Conservation (phyloP, 164 flowering plant species). For the Annona squamosa region DNA sequence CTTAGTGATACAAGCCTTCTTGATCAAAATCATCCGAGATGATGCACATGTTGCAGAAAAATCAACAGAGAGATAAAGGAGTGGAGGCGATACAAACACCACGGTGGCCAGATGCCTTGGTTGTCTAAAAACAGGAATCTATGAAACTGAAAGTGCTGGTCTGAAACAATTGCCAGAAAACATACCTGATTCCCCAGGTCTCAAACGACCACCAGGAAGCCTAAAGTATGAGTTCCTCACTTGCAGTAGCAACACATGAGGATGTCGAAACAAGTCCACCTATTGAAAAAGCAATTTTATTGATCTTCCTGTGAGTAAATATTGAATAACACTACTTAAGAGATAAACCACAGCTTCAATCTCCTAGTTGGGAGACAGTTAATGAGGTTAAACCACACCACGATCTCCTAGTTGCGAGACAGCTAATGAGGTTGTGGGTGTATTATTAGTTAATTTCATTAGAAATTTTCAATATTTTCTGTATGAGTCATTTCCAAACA, state of each 20-base stretch:
- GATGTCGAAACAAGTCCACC: slow-evolving; percentile 79
- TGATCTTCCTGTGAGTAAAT: not conserved
- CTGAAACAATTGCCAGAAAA: not conserved
- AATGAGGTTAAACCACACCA: too few species aligned
- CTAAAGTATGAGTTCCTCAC: slow-evolving; percentile 52
- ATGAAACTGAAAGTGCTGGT: not conserved
- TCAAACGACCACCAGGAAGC: slow-evolving; percentile 81
- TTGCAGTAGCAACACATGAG: slow-evolving; percentile 71
- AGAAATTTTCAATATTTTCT: too few species aligned
- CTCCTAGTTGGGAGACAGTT: too few species aligned
- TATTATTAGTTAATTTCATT: too few species aligned
- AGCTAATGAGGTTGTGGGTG: too few species aligned
- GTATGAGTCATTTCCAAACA: too few species aligned
- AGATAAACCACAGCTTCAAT: too few species aligned
- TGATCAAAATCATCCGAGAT: not conserved
- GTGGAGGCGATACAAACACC: not conserved
- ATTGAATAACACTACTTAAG: too few species aligned
- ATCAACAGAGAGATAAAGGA: not conserved
- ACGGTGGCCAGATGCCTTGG: not conserved
- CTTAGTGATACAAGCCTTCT: slow-evolving; percentile 1
- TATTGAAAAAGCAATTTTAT: slow-evolving; percentile 13
- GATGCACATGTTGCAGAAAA: not conserved
- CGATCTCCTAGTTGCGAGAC: too few species aligned
- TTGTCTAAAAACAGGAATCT: not conserved
- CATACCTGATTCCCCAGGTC: slow-evolving; percentile 72